Percentiles rank a stretch among this genome's conserved stretches.
phyloP scores from a whole-genome alignment of 192 early-diverging fungal species.

The Backusella mclennaniae region DNA sequence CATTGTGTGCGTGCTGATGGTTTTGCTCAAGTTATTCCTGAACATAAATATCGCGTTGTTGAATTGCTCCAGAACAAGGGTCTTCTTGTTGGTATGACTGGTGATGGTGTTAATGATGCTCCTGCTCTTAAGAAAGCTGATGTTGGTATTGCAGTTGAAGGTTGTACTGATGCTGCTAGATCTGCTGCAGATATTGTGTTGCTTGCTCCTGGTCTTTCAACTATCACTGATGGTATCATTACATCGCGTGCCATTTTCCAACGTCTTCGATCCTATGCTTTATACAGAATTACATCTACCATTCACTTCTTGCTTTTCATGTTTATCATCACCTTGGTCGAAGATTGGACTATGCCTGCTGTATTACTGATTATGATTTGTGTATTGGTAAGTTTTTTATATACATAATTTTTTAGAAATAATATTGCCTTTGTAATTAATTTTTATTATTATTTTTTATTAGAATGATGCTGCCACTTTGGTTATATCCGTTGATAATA shows the following conservation, averaged over 20 bases:
- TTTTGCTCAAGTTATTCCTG: conserved; percentile 96
- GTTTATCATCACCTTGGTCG: conserved; percentile 83
- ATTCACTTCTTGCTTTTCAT: conserved; percentile 97
- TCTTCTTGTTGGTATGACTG: conserved; percentile 91
- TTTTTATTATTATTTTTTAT: neutral
- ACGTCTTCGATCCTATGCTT: conserved; percentile 89
- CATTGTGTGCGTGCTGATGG: conserved; percentile 88
- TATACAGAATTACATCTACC: conserved; percentile 95
- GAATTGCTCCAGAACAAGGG: conserved; percentile 89
- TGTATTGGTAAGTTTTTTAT: conserved; percentile 52
- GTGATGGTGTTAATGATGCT: conserved; percentile 88
- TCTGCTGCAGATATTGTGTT: conserved; percentile 96
- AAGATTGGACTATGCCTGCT: conserved; percentile 80
- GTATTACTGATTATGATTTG: conserved; percentile 85
- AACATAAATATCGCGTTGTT: conserved; percentile 98
- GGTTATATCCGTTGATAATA: conserved; percentile 92
- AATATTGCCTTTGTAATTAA: neutral
- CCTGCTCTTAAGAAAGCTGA: conserved; percentile 97
- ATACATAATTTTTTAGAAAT: neutral
- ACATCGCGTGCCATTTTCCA: conserved; percentile 94
- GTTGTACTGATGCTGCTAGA: conserved; percentile 94
- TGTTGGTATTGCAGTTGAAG: conserved; percentile 95
- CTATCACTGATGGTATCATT: conserved; percentile 89
- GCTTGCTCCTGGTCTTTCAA: conserved; percentile 83
- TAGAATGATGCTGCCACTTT: conserved; percentile 87